These are phyloP conservation scores for Rhododendron mucronatum DNA, from an alignment of 148 eudicot genomes.

Conservation along the genomic window DNA sequence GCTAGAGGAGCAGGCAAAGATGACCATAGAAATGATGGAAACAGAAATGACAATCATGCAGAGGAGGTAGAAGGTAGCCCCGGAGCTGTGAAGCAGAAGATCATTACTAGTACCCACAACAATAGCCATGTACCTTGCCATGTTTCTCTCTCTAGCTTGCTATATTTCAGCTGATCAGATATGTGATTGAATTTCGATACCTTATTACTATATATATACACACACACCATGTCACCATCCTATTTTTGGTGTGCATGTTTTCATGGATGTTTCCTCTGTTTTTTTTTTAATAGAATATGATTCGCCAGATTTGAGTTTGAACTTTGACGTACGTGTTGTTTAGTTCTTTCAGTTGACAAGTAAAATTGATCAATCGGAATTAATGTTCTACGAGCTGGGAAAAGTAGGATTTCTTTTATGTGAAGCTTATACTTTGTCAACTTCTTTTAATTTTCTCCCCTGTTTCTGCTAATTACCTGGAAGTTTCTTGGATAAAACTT, in stretches of 20 bases:
- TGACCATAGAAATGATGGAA: background rate
- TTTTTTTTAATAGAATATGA: background rate
- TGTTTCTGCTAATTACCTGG: background rate
- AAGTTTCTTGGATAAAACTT: background rate
- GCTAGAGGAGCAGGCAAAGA: background rate
- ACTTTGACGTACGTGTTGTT: too few species aligned
- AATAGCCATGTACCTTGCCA: background rate
- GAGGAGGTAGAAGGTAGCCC: background rate
- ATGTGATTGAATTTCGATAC: background rate
- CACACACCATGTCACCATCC: too few species aligned
- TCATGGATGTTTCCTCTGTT: background rate
- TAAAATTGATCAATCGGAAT: background rate
- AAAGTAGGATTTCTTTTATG: background rate
- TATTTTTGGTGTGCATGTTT: too few species aligned
- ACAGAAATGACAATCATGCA: background rate
- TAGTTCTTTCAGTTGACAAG: background rate
- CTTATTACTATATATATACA: too few species aligned
- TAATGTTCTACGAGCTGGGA: background rate
- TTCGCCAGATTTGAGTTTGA: background rate
- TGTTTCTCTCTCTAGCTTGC: background rate
- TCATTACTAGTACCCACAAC: background rate
- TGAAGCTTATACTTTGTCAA: background rate
- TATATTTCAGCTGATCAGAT: background rate
- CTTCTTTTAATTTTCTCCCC: background rate
- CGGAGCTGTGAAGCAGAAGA: background rate